Base-by-base conservation (phyloP, 2,329 filamentous ascomycete genomes). In the Sporothrix brasiliensis region DNA sequence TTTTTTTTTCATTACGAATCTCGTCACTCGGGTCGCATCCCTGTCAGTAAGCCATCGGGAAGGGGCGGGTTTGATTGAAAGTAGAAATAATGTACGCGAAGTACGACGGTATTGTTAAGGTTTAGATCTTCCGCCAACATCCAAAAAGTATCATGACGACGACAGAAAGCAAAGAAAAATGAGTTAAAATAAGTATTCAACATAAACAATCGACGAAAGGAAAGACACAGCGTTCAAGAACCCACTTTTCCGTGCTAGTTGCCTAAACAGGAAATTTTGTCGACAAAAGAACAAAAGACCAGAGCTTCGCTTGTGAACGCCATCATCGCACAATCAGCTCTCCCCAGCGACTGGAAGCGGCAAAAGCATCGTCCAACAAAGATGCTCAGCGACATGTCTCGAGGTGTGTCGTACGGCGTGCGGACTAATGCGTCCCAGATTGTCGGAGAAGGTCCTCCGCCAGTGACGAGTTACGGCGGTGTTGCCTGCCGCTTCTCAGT, bases 361-460 rank as follows among this genome's bases (percentile, higher is more conserved):
- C 44, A 39, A 6, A 24, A 16, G 24, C n/a, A 11, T 24, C 19
- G 16, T 44, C 34, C 30, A 34, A 39, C 54, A 39, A 39, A 19
- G 27, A 24, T 49, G 47, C 41, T 49, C 49, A 9, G 16, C 39
- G 11, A 47, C 24, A 9, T 44, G 39, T 63, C 58, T 63, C 27
- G 58, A 21, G 41, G 56, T 34, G 56, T 34, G 34, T 7, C 41
- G 11, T 13, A 44, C 11, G 41, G 41, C 4, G 41, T 34, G 4
- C 41, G 41, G 41, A 14, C 2, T 44, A 34, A 44, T 44, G 16
- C 9, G 30, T 47, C 21, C 39, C 58, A 63, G 47, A 50, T 24
- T 21, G 44, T 47, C 61, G 61, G 61, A 9, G 61, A 44, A 65
- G 61, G 44, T 13, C 24, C 44, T 65, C 44, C 61, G 61, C 44